Evolutionary conservation across 805 yeast genomes (phyloP).

Genomic region (Candida xyloterini): DNA sequence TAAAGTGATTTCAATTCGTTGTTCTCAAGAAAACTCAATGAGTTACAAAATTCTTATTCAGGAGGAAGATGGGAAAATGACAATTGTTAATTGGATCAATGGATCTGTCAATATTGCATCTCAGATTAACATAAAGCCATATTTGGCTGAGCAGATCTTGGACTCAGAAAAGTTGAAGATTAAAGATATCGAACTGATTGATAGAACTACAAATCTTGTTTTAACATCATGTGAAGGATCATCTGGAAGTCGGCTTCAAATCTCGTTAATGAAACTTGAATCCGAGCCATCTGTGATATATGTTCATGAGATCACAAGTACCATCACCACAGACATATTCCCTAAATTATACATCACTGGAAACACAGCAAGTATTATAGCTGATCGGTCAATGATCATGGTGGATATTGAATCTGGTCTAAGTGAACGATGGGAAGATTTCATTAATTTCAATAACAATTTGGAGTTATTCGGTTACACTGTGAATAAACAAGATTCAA

Average conservation of each 20-base stretch:
- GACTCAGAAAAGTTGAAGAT: slow-evolving; percentile 49
- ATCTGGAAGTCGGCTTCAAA: slow-evolving; percentile 35
- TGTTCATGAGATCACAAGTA: slow-evolving; percentile 5
- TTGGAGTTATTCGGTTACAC: slow-evolving; percentile 60
- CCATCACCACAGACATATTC: slow-evolving; percentile 3
- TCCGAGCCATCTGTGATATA: not conserved
- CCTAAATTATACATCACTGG: slow-evolving; percentile 26
- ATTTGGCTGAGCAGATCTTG: slow-evolving; percentile 19
- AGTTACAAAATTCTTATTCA: slow-evolving; percentile 41
- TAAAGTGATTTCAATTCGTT: slow-evolving; percentile 55
- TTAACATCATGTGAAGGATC: slow-evolving; percentile 43
- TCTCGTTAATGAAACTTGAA: slow-evolving; percentile 32
- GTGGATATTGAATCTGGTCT: slow-evolving; percentile 48
- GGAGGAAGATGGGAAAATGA: slow-evolving; percentile 44
- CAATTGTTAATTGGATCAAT: slow-evolving; percentile 36
- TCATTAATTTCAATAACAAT: slow-evolving; percentile 52
- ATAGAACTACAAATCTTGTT: slow-evolving; percentile 42
- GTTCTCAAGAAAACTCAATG: slow-evolving; percentile 42
- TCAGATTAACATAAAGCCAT: slow-evolving; percentile 24
- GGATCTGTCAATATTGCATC: slow-evolving; percentile 29
- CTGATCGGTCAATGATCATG: slow-evolving; percentile 59
- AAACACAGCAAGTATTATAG: slow-evolving; percentile 49
- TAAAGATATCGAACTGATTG: slow-evolving; percentile 58
- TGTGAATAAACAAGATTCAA: slow-evolving; percentile 14
- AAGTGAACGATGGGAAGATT: slow-evolving; percentile 74